Percentiles rank a stretch among this genome's conserved stretches.
Evolutionary conservation across 2,329 filamentous ascomycete species (phyloP).

Genomic region (Coleophoma cylindrospora): DNA sequence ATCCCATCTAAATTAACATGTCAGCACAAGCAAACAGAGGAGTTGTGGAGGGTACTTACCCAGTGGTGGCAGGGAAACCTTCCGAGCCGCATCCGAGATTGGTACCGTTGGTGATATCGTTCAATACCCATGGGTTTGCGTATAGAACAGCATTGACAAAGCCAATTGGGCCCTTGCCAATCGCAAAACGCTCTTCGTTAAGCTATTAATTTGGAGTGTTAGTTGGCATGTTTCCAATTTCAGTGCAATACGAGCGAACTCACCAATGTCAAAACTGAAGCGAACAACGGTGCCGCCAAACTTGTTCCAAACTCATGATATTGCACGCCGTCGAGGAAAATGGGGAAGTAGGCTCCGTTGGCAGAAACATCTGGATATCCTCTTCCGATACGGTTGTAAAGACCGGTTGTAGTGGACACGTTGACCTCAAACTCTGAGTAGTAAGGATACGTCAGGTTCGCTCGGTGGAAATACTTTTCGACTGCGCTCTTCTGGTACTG

Average conservation of each 20-base stretch:
- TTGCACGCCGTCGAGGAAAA: neutral
- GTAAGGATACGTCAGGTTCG: neutral
- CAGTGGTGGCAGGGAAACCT: conserved; percentile 24
- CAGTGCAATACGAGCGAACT: neutral
- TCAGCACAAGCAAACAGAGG: neutral
- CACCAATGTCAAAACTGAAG: neutral
- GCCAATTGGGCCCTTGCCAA: conserved; percentile 33
- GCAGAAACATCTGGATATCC: conserved; percentile 42
- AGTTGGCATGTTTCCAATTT: conserved; percentile 3
- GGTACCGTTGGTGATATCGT: conserved; percentile 24
- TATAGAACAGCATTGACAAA: conserved; percentile 36
- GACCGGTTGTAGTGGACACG: conserved; percentile 3
- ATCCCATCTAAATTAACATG: conserved; percentile 20
- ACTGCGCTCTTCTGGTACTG: conserved; percentile 1
- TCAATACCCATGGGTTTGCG: conserved; percentile 19
- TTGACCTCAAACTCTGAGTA: neutral
- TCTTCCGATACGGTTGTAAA: conserved; percentile 35
- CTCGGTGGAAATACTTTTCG: neutral
- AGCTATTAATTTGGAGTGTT: conserved; percentile 32
- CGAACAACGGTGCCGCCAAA: neutral
- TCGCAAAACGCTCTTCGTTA: conserved; percentile 32
- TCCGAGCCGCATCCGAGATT: conserved; percentile 23
- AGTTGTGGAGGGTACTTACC: neutral
- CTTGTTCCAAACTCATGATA: conserved; percentile 16
- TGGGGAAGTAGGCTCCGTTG: neutral